Base-by-base conservation (phyloP, 768 basidiomycete species). In the Mrakia frigida region DNA sequence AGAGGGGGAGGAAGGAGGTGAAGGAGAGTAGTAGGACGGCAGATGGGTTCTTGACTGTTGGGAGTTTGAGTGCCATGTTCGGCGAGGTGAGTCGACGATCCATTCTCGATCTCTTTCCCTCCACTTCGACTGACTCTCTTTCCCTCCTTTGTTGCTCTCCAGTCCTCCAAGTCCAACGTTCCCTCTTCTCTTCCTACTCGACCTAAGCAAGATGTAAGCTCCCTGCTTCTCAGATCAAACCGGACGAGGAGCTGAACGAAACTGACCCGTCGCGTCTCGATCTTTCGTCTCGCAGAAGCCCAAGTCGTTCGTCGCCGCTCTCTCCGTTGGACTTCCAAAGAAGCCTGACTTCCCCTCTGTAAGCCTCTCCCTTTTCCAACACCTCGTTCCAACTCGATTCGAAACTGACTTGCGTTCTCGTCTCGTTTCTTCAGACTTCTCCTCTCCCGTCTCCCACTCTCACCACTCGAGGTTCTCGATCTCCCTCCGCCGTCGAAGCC, bases 61-160 rank as follows among this genome's bases (percentile, higher is more conserved):
- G 69, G 39, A 43, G 52, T 14, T 67, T 75, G 14, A 70, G 43
- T 41, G 46, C 68, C 28, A 75, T 75, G 74, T 75, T 75, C 31
- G 50, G 43, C 2, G 74, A 75, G 35, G 74, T 70, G 41, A 50
- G 69, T 46, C 33, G 33, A 41, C 41, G 35, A 7, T 5, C 16
- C 21, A 1, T n/a, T 63, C 31, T 7, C 10, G 16, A 0, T 35
- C 61, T 63, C 28, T 0, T 33, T 31, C 31, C 16, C 21, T 68
- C 11, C 18, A n/a, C 23, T 14, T 16, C 46, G 16, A 50, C 46
- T 50, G 46, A 50, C 46, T 50, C 46, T 21, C 46, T 50, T 18
- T 16, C 18, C 2, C 21, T 6, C 18, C 16, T 39, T 25, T 21
- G 0, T 68, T 68, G 6, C 31, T 39, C 35, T 39, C 23, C 65